Base-by-base conservation (phyloP, 352 stramenopile species). In the Phytophthora megakarya region DNA sequence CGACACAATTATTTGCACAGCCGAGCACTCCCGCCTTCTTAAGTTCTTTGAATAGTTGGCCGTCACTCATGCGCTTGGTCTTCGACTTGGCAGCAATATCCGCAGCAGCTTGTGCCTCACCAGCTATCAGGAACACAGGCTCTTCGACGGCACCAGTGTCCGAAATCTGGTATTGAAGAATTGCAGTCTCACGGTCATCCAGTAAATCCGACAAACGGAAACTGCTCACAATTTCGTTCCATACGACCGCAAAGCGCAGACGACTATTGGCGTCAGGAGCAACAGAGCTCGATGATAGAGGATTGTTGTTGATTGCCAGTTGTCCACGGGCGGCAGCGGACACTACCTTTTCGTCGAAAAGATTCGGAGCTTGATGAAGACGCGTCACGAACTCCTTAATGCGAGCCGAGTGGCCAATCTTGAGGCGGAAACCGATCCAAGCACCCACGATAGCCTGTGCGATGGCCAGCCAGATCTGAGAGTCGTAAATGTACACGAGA, bases 201-300 rank as follows among this genome's bases (percentile, higher is more conserved):
- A 96, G 67, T 46, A 96, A 73, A 65, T 96, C 88, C 1, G 86
- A 93, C 43, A 96, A 59, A 19, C 88, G 86, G 58, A 94, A 96
- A 66, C 88, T 94, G 74, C 86, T 96, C 15, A 96, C 77, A 59
- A 94, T 92, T 48, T 95, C 88, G 42, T 96, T 96, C 88, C 88
- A 96, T 8, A 96, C 88, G 1, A 96, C 86, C 2, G 84, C 85
- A 51, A 96, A 96, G 13, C 88, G 86, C 48, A 96, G 61, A 2
- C 85, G 85, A 39, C 80, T 90, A 53, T 93, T 93, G 15, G 84
- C 86, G 55, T 92, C 81, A 10, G 82, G 81, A 7, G 78, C 72
- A 26, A 78, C 62, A n/a, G 67, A 76, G 25, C 70, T 78, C 7
- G 81, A 75, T 23, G 81, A 87, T 40, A 91, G 61, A 18, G 78